A percentile compares a stretch with the other conserved stretches of the same genome.
Evolutionary conservation across 352 stramenopile genomes (phyloP).

Genomic region (Phytophthora hibernalis): DNA sequence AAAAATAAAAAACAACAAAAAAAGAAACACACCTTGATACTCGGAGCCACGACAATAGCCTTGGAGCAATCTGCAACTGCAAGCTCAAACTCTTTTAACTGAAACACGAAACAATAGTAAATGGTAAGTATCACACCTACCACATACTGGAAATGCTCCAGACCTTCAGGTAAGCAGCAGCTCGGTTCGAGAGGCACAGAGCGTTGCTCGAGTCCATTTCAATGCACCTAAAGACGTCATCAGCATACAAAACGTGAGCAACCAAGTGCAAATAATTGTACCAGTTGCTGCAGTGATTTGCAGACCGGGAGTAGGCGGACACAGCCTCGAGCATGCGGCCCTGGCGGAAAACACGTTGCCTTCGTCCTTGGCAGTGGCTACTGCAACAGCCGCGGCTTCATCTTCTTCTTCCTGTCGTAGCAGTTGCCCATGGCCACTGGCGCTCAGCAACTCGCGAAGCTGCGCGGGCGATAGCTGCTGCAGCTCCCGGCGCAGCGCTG

Average conservation of each 20-base stretch:
- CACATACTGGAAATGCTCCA: neutral
- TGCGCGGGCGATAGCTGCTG: conserved; percentile 45
- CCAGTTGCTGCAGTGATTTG: neutral
- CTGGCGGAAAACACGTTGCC: conserved; percentile 66
- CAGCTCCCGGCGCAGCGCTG: conserved; percentile 30
- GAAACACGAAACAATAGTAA: conserved; percentile 5
- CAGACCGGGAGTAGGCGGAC: conserved; percentile 55
- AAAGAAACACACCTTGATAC: conserved; percentile 58
- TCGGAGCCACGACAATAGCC: conserved; percentile 51
- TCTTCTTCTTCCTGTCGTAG: conserved; percentile 7
- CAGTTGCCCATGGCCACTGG: conserved; percentile 42
- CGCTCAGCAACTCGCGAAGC: conserved; percentile 38
- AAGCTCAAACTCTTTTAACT: conserved; percentile 50
- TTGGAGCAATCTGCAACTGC: conserved; percentile 55
- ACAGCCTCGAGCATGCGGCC: conserved; percentile 46
- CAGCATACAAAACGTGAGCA: conserved; percentile 4
- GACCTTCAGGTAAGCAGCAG: conserved; percentile 70
- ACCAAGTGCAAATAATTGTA: neutral
- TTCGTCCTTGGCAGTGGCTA: conserved; percentile 44
- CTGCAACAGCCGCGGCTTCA: conserved; percentile 33
- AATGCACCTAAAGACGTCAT: conserved; percentile 45
- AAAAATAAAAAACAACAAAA: neutral
- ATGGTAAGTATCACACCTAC: neutral
- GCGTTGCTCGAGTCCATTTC: conserved; percentile 47
- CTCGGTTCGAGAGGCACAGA: conserved; percentile 70